Base-by-base conservation (phyloP, 2,329 filamentous ascomycete species). In the Claviceps fusiformis region DNA sequence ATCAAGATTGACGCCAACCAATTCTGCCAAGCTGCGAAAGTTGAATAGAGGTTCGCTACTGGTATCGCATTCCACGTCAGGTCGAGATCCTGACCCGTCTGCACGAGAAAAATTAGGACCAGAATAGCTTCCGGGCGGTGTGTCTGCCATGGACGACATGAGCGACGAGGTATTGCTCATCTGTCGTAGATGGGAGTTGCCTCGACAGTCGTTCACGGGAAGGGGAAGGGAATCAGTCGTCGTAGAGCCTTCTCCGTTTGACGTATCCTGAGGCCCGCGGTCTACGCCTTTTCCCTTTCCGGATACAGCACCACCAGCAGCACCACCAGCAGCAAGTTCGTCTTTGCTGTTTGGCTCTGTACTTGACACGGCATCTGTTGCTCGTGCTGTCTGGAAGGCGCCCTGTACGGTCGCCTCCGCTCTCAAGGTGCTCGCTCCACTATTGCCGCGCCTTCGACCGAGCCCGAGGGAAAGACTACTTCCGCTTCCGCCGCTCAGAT, bases 91-190 rank as follows among this genome's bases (percentile, higher is more conserved):
- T 35, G 52, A 27, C 8, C 61, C 67, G 5, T 75, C 72, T 1
- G 62, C 46, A 11, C 61, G 62, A 5, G 67, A 55, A 11, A 68
- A 67, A 0, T 67, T 70, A 1, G 66, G 67, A 1, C 68, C 69
- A 3, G 61, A 66, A 58, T 74, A 79, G 63, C 77, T 84, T 35
- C 74, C 79, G 1, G 75, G 73, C 1, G 76, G 73, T 37, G 85
- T 87, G 52, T 92, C 89, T 0, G 82, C 75, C 13, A 85, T 75
- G 0, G 89, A 95, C 0, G 90, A 95, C 9, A 84, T 83, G 0
- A 87, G 80, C 0, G 90, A 95, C 0, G 91, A 95, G 1, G 89
- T 86, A 61, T 86, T 95, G 59, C 89, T 95, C 69, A 93, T 83
- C 62, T 95, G 86, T 29, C 89, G 82, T 19, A 93, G 74, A 65